phyloP scores from a whole-genome alignment of 495 filamentous ascomycete genomes.

The Penicillium atrosanguineum region DNA sequence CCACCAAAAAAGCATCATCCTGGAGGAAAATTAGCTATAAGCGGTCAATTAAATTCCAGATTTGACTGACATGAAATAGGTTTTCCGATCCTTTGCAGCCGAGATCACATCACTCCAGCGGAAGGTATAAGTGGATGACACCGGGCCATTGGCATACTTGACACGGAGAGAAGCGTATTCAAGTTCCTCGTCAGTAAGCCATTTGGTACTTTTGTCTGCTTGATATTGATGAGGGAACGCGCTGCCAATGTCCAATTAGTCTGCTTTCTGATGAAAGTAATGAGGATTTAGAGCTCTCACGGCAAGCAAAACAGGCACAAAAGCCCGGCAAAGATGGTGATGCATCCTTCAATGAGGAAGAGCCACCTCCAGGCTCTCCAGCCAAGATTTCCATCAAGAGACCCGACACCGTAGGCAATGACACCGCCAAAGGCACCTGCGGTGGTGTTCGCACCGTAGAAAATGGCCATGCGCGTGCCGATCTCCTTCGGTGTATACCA shows the following conservation, averaged over 20 bases:
- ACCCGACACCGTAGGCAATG: conserved; percentile 56
- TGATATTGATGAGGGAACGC: conserved; percentile 54
- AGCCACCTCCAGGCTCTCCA: conserved; percentile 64
- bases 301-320: conserved; percentile 52
- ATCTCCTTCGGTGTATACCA: conserved; percentile 63
- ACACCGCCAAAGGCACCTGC: conserved; percentile 62
- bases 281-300: not conserved
- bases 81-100: conserved; percentile 6
- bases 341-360: conserved; percentile 41
- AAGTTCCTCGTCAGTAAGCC: conserved; percentile 36
- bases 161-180: conserved; percentile 40
- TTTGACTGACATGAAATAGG: conserved; percentile 2
- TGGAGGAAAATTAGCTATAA: not conserved
- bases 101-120: conserved; percentile 1
- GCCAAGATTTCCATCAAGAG: conserved; percentile 54
- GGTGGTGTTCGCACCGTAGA: conserved; percentile 58
- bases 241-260: not conserved
- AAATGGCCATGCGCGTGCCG: conserved; percentile 58
- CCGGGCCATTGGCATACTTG: conserved; percentile 4
- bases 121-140: not conserved
- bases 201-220: conserved; percentile 44
- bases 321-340: conserved; percentile 32
- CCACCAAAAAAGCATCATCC: conserved; percentile 9
- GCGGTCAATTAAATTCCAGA: not conserved
- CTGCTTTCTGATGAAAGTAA: conserved; percentile 1